These are phyloP conservation scores for Penicillium sp. DNA, from an alignment of 2,329 filamentous ascomycete species.

Conservation along the genomic window DNA sequence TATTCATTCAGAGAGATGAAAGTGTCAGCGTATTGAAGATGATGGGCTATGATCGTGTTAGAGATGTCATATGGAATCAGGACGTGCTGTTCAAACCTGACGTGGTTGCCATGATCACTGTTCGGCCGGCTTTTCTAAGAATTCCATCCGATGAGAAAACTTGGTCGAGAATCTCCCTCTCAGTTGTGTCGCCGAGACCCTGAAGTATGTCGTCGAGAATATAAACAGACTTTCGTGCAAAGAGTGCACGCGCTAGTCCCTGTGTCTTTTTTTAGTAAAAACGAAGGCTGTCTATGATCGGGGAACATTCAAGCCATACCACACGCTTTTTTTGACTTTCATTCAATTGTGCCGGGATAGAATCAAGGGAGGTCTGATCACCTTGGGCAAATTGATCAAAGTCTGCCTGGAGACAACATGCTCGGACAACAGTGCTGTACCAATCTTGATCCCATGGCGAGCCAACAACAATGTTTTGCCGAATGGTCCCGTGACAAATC, in stretches of 20 bases:
- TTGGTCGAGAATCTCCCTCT: constrained; percentile 35
- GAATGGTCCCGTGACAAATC: constrained; percentile 14
- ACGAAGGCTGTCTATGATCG: background rate
- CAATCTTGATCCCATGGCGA: constrained; percentile 9
- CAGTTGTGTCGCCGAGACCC: constrained; percentile 40
- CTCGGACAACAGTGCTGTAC: constrained; percentile 10
- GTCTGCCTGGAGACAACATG: constrained; percentile 9
- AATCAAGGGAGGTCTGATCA: constrained; percentile 21
- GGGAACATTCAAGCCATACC: constrained; percentile 7
- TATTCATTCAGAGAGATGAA: constrained; percentile 25
- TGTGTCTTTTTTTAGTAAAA: background rate
- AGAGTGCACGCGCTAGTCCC: constrained; percentile 42
- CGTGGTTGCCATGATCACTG: constrained; percentile 29
- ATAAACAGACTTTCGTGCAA: constrained; percentile 38
- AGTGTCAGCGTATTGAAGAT: constrained; percentile 25
- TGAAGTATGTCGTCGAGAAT: constrained; percentile 44
- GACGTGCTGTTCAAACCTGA: constrained; percentile 11
- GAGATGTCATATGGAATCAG: background rate
- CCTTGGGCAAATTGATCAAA: constrained; percentile 14
- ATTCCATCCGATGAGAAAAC: constrained; percentile 38
- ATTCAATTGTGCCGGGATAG: constrained; percentile 13
- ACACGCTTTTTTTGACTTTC: constrained; percentile 21
- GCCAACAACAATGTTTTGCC: constrained; percentile 12
- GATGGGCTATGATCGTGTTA: constrained; percentile 12
- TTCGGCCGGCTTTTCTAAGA: constrained; percentile 29